These are phyloP conservation scores for Botrytis porri DNA, from an alignment of 2,329 filamentous ascomycete genomes.

Conservation along the genomic window DNA sequence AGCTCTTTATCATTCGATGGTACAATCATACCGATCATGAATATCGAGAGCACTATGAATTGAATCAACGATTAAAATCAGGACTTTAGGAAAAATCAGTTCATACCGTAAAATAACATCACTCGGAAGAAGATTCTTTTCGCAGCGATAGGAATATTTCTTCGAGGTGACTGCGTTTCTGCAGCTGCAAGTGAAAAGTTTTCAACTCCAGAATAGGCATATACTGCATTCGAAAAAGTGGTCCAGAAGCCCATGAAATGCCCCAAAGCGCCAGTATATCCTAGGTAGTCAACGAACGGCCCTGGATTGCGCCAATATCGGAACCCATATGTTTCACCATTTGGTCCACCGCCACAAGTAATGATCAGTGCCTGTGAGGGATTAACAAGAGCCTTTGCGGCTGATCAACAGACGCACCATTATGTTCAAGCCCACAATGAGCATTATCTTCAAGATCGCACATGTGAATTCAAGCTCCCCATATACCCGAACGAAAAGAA, in stretches of 20 bases:
- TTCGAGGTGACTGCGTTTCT: slow-evolving; percentile 52
- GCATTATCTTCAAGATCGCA: slow-evolving; percentile 54
- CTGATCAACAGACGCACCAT: slow-evolving; percentile 36
- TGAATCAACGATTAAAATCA: neutral
- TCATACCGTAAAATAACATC: slow-evolving; percentile 50
- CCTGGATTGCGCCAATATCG: slow-evolving; percentile 50
- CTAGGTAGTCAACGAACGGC: slow-evolving; percentile 63
- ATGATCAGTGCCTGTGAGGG: slow-evolving; percentile 36
- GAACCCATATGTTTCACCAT: slow-evolving; percentile 60
- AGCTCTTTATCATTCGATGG: slow-evolving; percentile 51
- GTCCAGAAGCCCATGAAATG: slow-evolving; percentile 52
- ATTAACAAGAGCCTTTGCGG: neutral
- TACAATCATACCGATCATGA: slow-evolving; percentile 54
- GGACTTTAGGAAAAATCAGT: fast-evolving
- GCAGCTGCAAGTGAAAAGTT: slow-evolving; percentile 54
- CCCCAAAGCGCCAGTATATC: slow-evolving; percentile 53
- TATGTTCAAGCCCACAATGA: slow-evolving; percentile 61
- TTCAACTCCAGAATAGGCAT: slow-evolving; percentile 50
- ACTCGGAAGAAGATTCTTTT: slow-evolving; percentile 53
- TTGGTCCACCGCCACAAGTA: slow-evolving; percentile 56
- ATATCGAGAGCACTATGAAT: slow-evolving; percentile 41
- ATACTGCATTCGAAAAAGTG: slow-evolving; percentile 47
- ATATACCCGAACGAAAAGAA: slow-evolving; percentile 42
- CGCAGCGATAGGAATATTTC: slow-evolving; percentile 51
- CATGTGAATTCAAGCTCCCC: slow-evolving; percentile 54